Conservation (phyloP, 371 early-diverging fungal genomes). For the Rhizopus delemar region DNA sequence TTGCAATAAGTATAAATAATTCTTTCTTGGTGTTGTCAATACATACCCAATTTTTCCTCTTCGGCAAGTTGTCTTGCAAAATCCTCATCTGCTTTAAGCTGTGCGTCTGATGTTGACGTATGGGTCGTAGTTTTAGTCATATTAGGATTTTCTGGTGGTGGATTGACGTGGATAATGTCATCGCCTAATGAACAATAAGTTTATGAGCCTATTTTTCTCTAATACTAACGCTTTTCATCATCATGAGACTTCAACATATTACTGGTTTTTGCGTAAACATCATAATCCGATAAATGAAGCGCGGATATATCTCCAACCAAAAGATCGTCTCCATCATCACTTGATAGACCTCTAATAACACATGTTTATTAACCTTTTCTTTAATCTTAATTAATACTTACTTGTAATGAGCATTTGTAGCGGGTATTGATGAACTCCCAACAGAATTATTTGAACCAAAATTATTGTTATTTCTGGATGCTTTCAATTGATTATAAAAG, state of each 20-base stretch:
- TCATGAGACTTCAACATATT: constrained; percentile 3
- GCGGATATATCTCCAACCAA: constrained; percentile 52
- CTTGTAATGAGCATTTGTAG: constrained; percentile 51
- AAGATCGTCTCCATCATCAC: constrained; percentile 49
- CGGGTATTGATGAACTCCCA: constrained; percentile 33
- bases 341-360: constrained; percentile 38
- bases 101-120: constrained; percentile 34
- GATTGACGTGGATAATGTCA: constrained; percentile 31
- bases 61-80: constrained; percentile 44
- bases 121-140: not conserved
- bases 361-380: not conserved
- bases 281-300: constrained; percentile 50
- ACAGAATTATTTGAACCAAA: constrained; percentile 4
- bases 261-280: constrained; percentile 46
- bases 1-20: not conserved
- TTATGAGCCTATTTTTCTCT: constrained; percentile 4
- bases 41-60: constrained; percentile 24
- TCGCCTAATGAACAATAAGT: constrained; percentile 3
- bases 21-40: not conserved
- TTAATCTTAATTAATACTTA: constrained; percentile 4
- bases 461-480: constrained; percentile 27
- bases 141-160: constrained; percentile 7
- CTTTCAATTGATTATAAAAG: constrained; percentile 46
- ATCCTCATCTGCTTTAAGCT: constrained; percentile 48
- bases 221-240: constrained; percentile 4